Evolutionary conservation across 495 filamentous ascomycete genomes (phyloP).

Genomic region (Annulohypoxylon bovei): DNA sequence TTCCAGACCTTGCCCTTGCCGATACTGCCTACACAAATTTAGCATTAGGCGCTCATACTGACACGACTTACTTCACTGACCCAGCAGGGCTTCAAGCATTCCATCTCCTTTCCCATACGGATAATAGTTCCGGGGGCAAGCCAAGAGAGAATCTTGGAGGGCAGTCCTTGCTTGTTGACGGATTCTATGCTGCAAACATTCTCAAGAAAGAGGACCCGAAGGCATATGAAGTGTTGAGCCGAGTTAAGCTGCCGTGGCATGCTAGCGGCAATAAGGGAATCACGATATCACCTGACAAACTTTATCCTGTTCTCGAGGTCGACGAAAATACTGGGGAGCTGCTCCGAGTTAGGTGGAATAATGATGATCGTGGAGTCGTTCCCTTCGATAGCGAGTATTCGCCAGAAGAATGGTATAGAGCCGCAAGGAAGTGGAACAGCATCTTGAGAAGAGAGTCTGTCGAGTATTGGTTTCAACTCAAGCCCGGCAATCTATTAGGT

Average conservation of each 20-base stretch:
- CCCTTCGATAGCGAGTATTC: slow-evolving; percentile 46
- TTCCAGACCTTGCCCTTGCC: slow-evolving; percentile 82
- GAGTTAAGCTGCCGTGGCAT: slow-evolving; percentile 71
- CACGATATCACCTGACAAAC: slow-evolving; percentile 72
- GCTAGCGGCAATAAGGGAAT: slow-evolving; percentile 85
- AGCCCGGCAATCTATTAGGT: slow-evolving; percentile 82
- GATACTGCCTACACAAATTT: slow-evolving; percentile 94
- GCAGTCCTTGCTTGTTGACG: slow-evolving; percentile 81
- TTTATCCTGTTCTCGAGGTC: slow-evolving; percentile 72
- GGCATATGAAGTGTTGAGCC: slow-evolving; percentile 63
- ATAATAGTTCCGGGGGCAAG: slow-evolving; percentile 28
- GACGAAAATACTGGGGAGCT: slow-evolving; percentile 59
- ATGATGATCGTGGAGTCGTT: slow-evolving; percentile 79
- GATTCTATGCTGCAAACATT: slow-evolving; percentile 72
- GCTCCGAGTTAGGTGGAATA: slow-evolving; percentile 87
- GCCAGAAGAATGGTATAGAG: slow-evolving; percentile 75
- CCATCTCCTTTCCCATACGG: slow-evolving; percentile 82
- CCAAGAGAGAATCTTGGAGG: slow-evolving; percentile 61
- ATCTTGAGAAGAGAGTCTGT: slow-evolving; percentile 63
- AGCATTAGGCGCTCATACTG: slow-evolving; percentile 81
- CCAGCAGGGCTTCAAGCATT: slow-evolving; percentile 90
- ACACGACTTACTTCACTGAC: slow-evolving; percentile 93
- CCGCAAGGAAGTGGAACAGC: slow-evolving; percentile 71
- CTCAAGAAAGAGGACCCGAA: slow-evolving; percentile 59
- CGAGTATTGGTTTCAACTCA: slow-evolving; percentile 79